Evolutionary conservation across 805 yeast species (phyloP).

Genomic region (Pichia rugopelliculosa): DNA sequence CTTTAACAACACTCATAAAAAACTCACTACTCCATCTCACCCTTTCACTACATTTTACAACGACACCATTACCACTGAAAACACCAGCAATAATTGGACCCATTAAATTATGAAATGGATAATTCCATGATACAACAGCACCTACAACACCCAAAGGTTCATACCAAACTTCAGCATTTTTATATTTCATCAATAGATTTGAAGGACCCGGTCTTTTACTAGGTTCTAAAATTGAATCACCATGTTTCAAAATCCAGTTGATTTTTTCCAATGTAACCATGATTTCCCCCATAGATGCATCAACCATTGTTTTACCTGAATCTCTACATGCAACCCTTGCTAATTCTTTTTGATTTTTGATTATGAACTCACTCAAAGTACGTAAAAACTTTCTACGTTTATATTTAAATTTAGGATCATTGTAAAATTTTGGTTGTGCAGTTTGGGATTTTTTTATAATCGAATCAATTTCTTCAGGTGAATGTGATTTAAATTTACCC

Average conservation of each 20-base stretch:
- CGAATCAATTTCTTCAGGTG: constrained; percentile 63
- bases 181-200: constrained; percentile 77
- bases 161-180: constrained; percentile 87
- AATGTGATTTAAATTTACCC: constrained; percentile 61
- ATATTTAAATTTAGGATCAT: constrained; percentile 43
- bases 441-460: constrained; percentile 44
- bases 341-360: constrained; percentile 76
- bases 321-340: constrained; percentile 94
- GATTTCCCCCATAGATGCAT: constrained; percentile 94
- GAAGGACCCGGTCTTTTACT: constrained; percentile 84
- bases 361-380: constrained; percentile 63
- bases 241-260: constrained; percentile 82
- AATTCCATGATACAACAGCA: constrained; percentile 94
- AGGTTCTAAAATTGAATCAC: constrained; percentile 61
- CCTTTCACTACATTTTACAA: constrained; percentile 91
- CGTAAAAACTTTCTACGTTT: constrained; percentile 63
- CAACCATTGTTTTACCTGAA: constrained; percentile 92
- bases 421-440: constrained; percentile 48
- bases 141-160: constrained; percentile 88
- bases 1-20: constrained; percentile 63
- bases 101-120: constrained; percentile 89
- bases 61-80: constrained; percentile 86
- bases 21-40: constrained; percentile 91
- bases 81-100: constrained; percentile 89
- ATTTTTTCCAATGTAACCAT: constrained; percentile 91